These are phyloP conservation scores for Beauveria brongniartii DNA, from an alignment of 2,329 filamentous ascomycete genomes.

Conservation along the genomic window DNA sequence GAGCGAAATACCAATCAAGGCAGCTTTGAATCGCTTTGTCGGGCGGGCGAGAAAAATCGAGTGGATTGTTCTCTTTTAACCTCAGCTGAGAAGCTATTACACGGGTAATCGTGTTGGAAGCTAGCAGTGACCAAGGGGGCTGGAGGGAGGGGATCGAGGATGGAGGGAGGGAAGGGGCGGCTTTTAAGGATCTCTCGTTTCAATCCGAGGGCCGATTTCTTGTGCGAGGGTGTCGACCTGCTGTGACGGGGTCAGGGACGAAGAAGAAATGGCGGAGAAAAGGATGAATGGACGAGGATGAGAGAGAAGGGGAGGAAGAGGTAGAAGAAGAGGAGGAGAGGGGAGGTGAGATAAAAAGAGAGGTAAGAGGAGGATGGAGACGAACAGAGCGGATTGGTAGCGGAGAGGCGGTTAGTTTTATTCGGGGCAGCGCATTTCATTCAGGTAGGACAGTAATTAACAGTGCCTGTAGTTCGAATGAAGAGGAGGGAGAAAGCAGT, in stretches of 20 bases:
- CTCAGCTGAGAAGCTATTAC: not conserved
- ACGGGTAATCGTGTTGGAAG: not conserved
- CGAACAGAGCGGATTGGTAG: slow-evolving; percentile 28
- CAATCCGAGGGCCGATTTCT: slow-evolving; percentile 20
- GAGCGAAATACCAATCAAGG: slow-evolving; percentile 34
- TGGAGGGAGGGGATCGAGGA: slow-evolving; percentile 2
- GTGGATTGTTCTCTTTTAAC: not conserved
- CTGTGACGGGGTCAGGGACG: slow-evolving; percentile 35
- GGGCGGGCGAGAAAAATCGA: slow-evolving; percentile 14
- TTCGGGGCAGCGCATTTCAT: not conserved
- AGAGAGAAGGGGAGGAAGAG: slow-evolving; percentile 22
- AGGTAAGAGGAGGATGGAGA: slow-evolving; percentile 46
- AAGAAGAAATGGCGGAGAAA: slow-evolving; percentile 33
- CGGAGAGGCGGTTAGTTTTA: slow-evolving; percentile 12
- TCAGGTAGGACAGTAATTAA: no score
- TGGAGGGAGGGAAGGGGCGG: slow-evolving; percentile 8
- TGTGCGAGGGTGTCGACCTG: slow-evolving; percentile 23
- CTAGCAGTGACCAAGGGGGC: not conserved
- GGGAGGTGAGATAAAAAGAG: slow-evolving; percentile 32
- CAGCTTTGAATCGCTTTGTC: slow-evolving; percentile 25
- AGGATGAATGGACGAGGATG: slow-evolving; percentile 45
- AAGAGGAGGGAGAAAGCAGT: no score
- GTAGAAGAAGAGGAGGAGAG: slow-evolving; percentile 40
- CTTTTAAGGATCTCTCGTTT: slow-evolving; percentile 7
- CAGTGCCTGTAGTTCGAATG: no score